Base-by-base conservation (phyloP, 768 basidiomycete species). In the Xanthoconium purpureum region DNA sequence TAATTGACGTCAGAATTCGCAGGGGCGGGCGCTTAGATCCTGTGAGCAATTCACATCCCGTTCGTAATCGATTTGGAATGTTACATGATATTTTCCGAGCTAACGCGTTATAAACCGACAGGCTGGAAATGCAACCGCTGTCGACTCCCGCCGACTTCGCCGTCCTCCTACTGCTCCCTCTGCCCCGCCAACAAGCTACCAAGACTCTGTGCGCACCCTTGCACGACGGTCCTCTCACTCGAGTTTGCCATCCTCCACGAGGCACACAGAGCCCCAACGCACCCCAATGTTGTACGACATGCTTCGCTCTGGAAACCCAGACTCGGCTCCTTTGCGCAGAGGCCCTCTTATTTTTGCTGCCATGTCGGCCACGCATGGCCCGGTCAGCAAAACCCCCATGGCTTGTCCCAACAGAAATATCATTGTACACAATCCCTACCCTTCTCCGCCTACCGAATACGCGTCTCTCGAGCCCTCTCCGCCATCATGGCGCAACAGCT, bases 281-380 rank as follows among this genome's bases (percentile, higher is more conserved):
- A 17, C 57, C 0, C 58, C 68, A 3, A 56, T 66, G 66, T 24
- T 59, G 12, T 66, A 52, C 30, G 68, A 69, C 60, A 37, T 64
- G 13, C 53, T 66, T 14, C 62, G 66, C 44, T 57, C 64, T 1
- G 64, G 57, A 32, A 50, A 55, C 33, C 2, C 59, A 6, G 68
- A 52, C 51, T 60, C 42, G 50, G 6, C 61, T 57, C 58, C 66
- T 5, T 44, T 70, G 6, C 75, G 73, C 54, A 80, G 79, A 18
- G 82, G 81, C 20, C 85, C 87, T 1, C 74, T 84, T 24, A 88
- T 89, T 33, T 88, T 88, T 54, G 68, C 84, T 7, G 82, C 84
- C 5, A 83, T 80, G 78, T 73, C 75, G 13, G 50, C 69, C n/a
- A 54, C 64, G 7, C 66, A 61, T 54, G 38, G 20, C 11, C 17